Evolutionary conservation across 768 basidiomycete species (phyloP), one percentile per base, ranked within the genome.

Genomic region (Coprinopsis strossmayeri): DNA sequence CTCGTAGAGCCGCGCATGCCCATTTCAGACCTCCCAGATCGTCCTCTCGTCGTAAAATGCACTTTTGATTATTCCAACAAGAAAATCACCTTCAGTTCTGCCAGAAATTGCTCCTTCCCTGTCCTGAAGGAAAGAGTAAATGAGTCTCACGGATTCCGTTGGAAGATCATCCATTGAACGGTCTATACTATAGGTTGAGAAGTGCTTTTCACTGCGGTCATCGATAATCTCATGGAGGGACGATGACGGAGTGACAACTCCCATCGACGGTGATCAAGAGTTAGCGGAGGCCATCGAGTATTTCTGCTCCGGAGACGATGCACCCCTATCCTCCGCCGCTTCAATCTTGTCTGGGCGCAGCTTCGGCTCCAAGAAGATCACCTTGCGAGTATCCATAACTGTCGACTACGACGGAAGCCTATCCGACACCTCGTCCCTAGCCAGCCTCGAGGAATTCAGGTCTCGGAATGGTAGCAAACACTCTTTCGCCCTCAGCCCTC

Each of bases 371-470:
- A 73, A 78, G 37, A 91, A 82, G 61, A 86, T 96, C 48, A 87
- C 84, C 0, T 67, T 96, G 13, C 74, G 78, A 7, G 79, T 96
- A 28, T 73, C 83, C 38, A 82, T 97, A 34, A 71, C 73, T 7
- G 81, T 94, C 53, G 92, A 94, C 52, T 94, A 91, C 57, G 93
- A 96, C 62, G 91, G 91, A 0, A 89, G 86, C 65, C 72, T 96
- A 49, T 92, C 90, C 7, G 94, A 96, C 55, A 89, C 91, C 1
- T 82, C 81, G 9, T 93, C 91, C 7, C 67, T 94, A 15, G 78
- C 77, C 18, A 91, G 89, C 61, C 58, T 84, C 59, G 87, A 94
- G 35, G 86, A 90, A 55, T 82, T 81, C 67, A 69, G 66, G 53
- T 69, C 71, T 39, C 69, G 74, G 37, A 84, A 83, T 55, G 73